These are phyloP conservation scores for Rhodotorula sp. DNA, from an alignment of 1,284 basidiomycete genomes.

Conservation along the genomic window DNA sequence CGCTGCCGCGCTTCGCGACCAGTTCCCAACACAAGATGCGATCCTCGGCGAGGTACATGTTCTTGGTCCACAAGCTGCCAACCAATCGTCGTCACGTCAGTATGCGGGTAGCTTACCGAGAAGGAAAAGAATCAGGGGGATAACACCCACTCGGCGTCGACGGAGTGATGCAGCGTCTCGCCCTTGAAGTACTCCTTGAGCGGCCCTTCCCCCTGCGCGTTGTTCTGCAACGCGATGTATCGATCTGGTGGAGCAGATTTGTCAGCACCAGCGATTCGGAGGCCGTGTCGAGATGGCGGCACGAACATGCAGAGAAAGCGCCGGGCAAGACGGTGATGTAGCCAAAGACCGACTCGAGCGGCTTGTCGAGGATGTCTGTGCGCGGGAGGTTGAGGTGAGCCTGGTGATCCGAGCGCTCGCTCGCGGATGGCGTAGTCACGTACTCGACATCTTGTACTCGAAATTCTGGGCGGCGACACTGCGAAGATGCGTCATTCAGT, in stretches of 20 bases:
- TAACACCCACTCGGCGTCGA: constrained; percentile 30
- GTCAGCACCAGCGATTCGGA: neutral
- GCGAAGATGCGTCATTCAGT: neutral
- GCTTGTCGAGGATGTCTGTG: constrained; percentile 64
- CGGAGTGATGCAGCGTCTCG: constrained; percentile 65
- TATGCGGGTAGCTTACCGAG: neutral
- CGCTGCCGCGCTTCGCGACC: constrained; percentile 76
- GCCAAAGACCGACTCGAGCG: constrained; percentile 65
- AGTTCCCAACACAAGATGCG: constrained; percentile 88
- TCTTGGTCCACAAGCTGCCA: constrained; percentile 61
- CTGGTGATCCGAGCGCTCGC: constrained; percentile 70
- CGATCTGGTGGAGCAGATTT: constrained; percentile 30
- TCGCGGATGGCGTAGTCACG: constrained; percentile 53
- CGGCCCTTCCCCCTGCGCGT: constrained; percentile 67
- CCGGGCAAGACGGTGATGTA: constrained; percentile 82
- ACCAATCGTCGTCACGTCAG: neutral
- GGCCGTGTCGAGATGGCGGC: constrained; percentile 50
- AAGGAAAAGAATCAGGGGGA: too few relatives aligned
- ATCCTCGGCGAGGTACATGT: constrained; percentile 81
- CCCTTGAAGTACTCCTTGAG: constrained; percentile 67
- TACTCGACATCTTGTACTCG: constrained; percentile 48
- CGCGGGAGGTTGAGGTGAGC: neutral
- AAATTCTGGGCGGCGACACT: constrained; percentile 83
- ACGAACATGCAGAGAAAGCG: constrained; percentile 56
- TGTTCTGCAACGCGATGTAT: constrained; percentile 88